Evolutionary conservation across 805 yeast species (phyloP), one percentile per base, ranked within the genome.

Genomic region (Isabelozyma heimii): DNA sequence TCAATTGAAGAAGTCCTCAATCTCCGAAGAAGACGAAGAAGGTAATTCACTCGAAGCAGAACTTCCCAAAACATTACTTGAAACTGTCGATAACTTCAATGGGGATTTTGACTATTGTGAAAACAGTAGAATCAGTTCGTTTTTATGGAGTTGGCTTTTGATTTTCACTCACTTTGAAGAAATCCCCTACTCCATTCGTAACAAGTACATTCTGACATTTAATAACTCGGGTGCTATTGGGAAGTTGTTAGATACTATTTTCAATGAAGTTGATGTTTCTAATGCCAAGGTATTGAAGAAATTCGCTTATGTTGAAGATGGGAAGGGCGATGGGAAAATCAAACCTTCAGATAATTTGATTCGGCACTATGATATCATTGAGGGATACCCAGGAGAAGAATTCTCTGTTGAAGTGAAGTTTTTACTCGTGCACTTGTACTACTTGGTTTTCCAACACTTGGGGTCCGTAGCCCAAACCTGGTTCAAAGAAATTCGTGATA

Each of bases 401-500:
- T 45, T 58, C 2, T 45, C 12, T 14, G 13, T 42, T 42, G 82
- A 80, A 47, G 56, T 67, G 40, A 64, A 67, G 41, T 63, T 75
- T 33, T 49, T 82, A 17, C 55, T 78, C 3, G 60, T 81, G 12
- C 81, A 84, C 57, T 59, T 85, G 42, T 79, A 77, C 52, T 86
- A 74, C 59, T 63, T 72, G 42, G 57, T 79, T 2, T 72, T 84
- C 58, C 66, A 70, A 43, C 70, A 75, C 53, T 69, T 82, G 42
- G 88, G 89, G 2, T 77, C 86, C 3, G 61, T 73, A 14, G 79
- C 79, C 2, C 86, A 84, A 57, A 65, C 66, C 12, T 91, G 96
- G 96, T 91, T 76, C 68, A 72, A 80, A 47, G 81, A 80, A 14
- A 74, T 90, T 33, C 79, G 90, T 54, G 87, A 87, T 59, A 79